phyloP scores from a whole-genome alignment of 768 basidiomycete genomes.

The Cyclocybe aegerita region DNA sequence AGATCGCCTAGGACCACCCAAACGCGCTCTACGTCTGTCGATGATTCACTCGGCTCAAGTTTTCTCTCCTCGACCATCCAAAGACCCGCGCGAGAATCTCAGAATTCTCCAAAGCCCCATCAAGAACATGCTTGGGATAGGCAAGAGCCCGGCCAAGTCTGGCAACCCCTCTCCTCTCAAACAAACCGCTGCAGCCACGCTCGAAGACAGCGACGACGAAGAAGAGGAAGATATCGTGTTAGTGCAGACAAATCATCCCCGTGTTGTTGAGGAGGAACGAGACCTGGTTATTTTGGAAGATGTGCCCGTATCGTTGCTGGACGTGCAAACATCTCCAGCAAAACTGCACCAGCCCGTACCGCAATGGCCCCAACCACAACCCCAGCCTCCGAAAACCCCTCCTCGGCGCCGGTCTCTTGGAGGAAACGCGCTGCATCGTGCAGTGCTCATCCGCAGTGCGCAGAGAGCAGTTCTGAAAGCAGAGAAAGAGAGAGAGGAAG shows the following conservation, averaged over 20 bases:
- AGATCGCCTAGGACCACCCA: slow-evolving; percentile 25
- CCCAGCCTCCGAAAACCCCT: slow-evolving; percentile 32
- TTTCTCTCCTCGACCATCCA: slow-evolving; percentile 63
- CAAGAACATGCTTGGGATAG: slow-evolving; percentile 29
- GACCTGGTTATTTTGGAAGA: slow-evolving; percentile 75
- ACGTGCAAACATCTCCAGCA: background rate
- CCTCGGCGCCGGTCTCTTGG: slow-evolving; percentile 35
- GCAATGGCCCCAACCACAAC: slow-evolving; percentile 13
- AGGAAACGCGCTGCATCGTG: slow-evolving; percentile 59
- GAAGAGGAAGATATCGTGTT: slow-evolving; percentile 54
- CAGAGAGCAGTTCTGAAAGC: slow-evolving; percentile 56
- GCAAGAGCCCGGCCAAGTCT: slow-evolving; percentile 27
- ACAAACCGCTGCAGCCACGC: slow-evolving; percentile 7
- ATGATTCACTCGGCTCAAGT: slow-evolving; percentile 78
- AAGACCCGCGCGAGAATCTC: slow-evolving; percentile 62
- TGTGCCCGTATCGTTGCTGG: slow-evolving; percentile 31
- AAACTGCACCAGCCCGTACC: background rate
- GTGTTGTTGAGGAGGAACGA: slow-evolving; percentile 66
- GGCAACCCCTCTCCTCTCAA: slow-evolving; percentile 24
- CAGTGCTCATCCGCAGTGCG: slow-evolving; percentile 69
- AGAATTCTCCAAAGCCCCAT: slow-evolving; percentile 61
- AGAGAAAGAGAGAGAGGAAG: slow-evolving; percentile 51
- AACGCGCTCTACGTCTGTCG: slow-evolving; percentile 61
- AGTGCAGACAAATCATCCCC: slow-evolving; percentile 64
- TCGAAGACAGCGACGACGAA: slow-evolving; percentile 18